A percentile compares a stretch with the other conserved stretches of the same genome.
These are phyloP conservation scores for Pedinophyceae sp. DNA, from an alignment of 139 green algal species.

Conservation along the genomic window DNA sequence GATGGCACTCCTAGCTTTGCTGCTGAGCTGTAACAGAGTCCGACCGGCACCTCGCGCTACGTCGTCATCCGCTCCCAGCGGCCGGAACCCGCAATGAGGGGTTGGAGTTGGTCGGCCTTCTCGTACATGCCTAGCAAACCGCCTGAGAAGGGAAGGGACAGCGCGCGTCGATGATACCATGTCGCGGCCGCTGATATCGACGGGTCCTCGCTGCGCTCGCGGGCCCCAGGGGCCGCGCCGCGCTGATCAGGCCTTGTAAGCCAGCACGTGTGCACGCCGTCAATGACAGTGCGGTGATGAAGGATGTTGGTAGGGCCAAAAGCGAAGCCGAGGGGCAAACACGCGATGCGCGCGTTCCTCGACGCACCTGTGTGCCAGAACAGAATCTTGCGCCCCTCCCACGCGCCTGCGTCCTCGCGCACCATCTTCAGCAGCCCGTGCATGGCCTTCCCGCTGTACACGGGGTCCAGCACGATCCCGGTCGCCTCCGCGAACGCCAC, in stretches of 20 bases:
- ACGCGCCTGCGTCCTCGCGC: slow-evolving; percentile 34
- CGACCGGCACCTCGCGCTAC: too few species aligned
- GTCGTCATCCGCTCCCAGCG: too few species aligned
- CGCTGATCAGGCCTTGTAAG: slow-evolving; percentile 50
- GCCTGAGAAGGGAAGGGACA: too few species aligned
- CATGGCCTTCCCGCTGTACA: slow-evolving; percentile 84
- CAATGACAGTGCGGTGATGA: too few species aligned
- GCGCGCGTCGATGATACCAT: background rate
- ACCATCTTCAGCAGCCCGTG: slow-evolving; percentile 54
- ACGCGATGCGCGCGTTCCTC: slow-evolving; percentile 21
- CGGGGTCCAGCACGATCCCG: slow-evolving; percentile 56
- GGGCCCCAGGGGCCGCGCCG: background rate
- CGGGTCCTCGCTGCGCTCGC: background rate
- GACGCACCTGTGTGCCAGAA: slow-evolving; percentile 17
- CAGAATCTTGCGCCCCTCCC: slow-evolving; percentile 37
- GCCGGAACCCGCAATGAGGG: too few species aligned
- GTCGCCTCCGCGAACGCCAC: slow-evolving; percentile 7
- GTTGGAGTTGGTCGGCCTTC: slow-evolving; percentile 58
- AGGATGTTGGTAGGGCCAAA: too few species aligned
- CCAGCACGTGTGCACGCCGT: slow-evolving; percentile 82
- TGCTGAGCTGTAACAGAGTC: too few species aligned
- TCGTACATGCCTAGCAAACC: slow-evolving; percentile 69
- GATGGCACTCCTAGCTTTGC: too few species aligned
- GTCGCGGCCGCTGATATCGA: too few species aligned
- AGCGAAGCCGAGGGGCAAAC: too few species aligned